Evolutionary conservation across 495 filamentous ascomycete genomes (phyloP), one percentile per base, ranked within the genome.

Genomic region (Daldinia concentrica): DNA sequence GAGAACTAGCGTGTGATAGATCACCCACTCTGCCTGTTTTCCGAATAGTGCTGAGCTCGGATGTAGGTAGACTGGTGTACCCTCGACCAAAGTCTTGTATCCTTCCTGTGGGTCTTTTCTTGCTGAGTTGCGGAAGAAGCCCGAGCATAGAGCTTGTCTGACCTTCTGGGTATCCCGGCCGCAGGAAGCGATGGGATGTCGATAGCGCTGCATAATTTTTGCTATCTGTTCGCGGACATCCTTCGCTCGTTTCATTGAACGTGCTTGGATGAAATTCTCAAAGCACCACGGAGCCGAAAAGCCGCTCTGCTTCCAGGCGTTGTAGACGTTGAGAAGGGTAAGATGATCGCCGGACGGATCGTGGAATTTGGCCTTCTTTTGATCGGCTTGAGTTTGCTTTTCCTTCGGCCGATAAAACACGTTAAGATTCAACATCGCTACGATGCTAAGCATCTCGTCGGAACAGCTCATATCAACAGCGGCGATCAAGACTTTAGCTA

Each of bases 331-430:
- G 29, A 99, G 86, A 0, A 98, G 83, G 1, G 95, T 99, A 3
- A 98, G 82, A 75, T 99, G 95, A 69, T 99, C 95, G 37, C 96
- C 95, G 59, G 92, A 89, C 0, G 94, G 93, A 75, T 98, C 96
- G 79, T 98, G 93, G 81, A 98, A 98, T 77, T 97, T 97, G 41
- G 93, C 86, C 78, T 98, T 98, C 85, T 98, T 98, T 79, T 97
- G 93, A 74, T 98, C 95, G 12, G 95, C 95, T 76, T 97, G 93
- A 57, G 90, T 87, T 74, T 98, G 95, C 78, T 98, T 98, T 71
- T 98, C 95, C 71, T 97, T 97, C 0, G 96, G 95, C 0, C 95
- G 89, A 77, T 97, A 96, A 80, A 98, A 99, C 51, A 97, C 87
- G 5, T 88, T 92, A 19, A 93, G 88, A 3, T 89, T 92, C 52